Conservation (phyloP, 2,329 filamentous ascomycete species). For the Curvularia sp. region DNA sequence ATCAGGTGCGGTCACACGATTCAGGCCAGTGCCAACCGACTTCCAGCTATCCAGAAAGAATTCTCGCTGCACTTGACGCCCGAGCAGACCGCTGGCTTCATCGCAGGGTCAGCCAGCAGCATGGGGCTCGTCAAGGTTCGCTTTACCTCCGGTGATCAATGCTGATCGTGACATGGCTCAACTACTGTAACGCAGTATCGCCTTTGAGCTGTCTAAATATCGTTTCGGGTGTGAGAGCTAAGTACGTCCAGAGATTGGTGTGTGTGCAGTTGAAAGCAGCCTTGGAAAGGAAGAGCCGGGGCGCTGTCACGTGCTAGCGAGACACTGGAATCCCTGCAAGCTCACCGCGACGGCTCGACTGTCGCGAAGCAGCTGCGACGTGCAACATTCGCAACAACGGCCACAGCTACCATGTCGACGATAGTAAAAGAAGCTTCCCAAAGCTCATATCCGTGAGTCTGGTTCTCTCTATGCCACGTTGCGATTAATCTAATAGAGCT, state of each 20-base stretch:
- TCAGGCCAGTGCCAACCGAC: constrained; percentile 62
- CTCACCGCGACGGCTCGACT: constrained; percentile 16
- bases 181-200: background rate
- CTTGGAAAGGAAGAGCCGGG: background rate
- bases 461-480: too few relatives aligned
- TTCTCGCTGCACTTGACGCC: constrained; percentile 75
- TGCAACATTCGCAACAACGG: constrained; percentile 16
- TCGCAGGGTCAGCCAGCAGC: constrained; percentile 21
- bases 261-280: background rate
- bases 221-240: background rate
- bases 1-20: constrained; percentile 73
- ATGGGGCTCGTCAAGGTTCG: constrained; percentile 3
- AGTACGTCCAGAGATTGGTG: background rate
- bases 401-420: constrained; percentile 72
- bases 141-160: constrained; percentile 74
- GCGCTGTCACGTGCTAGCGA: constrained; percentile 19
- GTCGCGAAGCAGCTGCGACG: constrained; percentile 25
- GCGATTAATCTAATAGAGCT: constrained; percentile 6
- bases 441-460: constrained; percentile 71
- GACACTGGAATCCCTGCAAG: constrained; percentile 17
- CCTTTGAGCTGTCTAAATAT: background rate
- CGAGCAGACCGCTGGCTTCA: constrained; percentile 76
- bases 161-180: constrained; percentile 60
- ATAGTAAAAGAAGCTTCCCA: constrained; percentile 78
- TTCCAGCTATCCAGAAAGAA: constrained; percentile 72